Base-by-base conservation (phyloP, 345 rosid species). In the Citrus trifoliata region DNA sequence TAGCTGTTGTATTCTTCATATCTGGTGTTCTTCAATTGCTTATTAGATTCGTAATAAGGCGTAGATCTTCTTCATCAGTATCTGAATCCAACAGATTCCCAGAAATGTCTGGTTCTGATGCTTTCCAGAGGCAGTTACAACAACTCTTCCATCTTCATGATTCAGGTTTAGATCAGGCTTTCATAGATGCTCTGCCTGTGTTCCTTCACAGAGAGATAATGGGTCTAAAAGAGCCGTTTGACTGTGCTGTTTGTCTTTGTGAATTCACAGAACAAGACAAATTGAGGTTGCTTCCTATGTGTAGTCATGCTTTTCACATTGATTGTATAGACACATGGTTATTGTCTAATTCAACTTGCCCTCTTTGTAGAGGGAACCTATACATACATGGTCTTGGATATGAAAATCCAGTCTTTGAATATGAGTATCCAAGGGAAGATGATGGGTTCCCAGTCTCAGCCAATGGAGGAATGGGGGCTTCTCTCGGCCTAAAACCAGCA, bases 311-410 rank as follows among this genome's bases (percentile, higher is more conserved):
- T 70, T 95, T 95, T 81, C 98, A 93, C 84, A 85, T 95, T 53
- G 91, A 93, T 70, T 95, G 97, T 77, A 95, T 95, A 82, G 98
- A 93, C 80, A 88, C 97, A 18, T 95, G 98, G 98, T 85, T 95
- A 38, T 88, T 95, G 74, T 93, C 97, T 37, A 93, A 93, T 78
- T 95, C 98, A 19, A 93, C 96, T 55, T 95, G 98, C 73, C 98
- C 98, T 35, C 96, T 95, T 42, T 95, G 98, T 80, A 91, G 97
- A 88, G 93, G 92, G 42, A 83, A 87, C 80, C 89, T 95, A 79
- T 85, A 82, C 81, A 78, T 87, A n/a, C 58, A 86, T 4, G 94
- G 89, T 56, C 21, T 88, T 80, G 79, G 86, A 9, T 75, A 79
- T 68, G 93, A 95, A 30, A 87, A 88, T 88, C 90, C 90, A 12